Conservation (phyloP, 345 rosid species). For the Orychophragmus violaceus region DNA sequence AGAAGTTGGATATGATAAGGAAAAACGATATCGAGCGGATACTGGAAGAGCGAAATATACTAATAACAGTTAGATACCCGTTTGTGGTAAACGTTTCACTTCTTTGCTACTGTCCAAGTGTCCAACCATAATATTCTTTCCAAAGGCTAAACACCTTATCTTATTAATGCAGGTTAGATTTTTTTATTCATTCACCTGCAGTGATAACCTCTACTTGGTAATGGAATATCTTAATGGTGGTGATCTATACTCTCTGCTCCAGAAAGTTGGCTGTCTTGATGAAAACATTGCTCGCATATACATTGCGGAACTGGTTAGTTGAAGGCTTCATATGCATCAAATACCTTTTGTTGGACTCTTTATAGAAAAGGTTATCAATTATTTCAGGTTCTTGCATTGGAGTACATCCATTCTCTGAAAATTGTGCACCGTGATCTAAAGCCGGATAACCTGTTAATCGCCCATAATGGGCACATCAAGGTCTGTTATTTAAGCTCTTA, state of each 20-base stretch:
- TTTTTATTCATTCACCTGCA: constrained; percentile 76
- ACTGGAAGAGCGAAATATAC: constrained; percentile 72
- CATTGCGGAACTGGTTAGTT: constrained; percentile 73
- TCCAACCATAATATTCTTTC: background rate
- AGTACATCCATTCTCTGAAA: constrained; percentile 69
- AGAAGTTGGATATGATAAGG: constrained; percentile 75
- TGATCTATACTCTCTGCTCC: constrained; percentile 70
- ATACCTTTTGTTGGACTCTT: constrained; percentile 2
- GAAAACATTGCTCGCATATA: constrained; percentile 72
- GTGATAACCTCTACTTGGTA: constrained; percentile 84
- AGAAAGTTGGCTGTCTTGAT: constrained; percentile 77
- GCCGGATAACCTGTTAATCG: constrained; percentile 80
- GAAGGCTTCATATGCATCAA: constrained; percentile 6
- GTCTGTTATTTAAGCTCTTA: constrained; percentile 38
- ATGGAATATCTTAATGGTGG: constrained; percentile 94
- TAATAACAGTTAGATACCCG: constrained; percentile 76
- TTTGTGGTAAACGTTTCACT: constrained; percentile 56
- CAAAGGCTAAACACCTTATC: constrained; percentile 16
- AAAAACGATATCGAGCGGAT: constrained; percentile 76
- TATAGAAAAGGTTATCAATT: constrained; percentile 3
- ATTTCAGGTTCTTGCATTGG: constrained; percentile 83
- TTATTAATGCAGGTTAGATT: constrained; percentile 64
- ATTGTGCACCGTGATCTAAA: constrained; percentile 83
- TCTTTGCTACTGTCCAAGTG: constrained; percentile 6
- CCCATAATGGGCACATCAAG: constrained; percentile 83